These are phyloP conservation scores for Leccinellum luteum DNA, from an alignment of 768 basidiomycete genomes.

Conservation along the genomic window DNA sequence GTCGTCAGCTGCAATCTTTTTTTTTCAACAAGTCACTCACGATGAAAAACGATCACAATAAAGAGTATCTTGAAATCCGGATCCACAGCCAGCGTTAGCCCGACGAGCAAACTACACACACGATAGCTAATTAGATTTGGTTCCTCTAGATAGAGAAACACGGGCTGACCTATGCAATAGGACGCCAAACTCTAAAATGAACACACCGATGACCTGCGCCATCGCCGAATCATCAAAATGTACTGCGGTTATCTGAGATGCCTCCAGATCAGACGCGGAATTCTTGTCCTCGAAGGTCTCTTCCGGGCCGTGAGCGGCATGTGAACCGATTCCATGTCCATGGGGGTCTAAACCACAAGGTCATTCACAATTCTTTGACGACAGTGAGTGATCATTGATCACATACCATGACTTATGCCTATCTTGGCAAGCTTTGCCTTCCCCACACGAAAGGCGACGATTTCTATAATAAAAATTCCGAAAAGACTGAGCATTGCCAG, in stretches of 20 bases:
- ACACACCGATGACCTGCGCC: constrained; percentile 83
- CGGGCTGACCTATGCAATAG: constrained; percentile 65
- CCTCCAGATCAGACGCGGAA: constrained; percentile 29
- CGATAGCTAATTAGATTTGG: background rate
- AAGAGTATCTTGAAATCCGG: constrained; percentile 80
- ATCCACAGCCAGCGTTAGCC: constrained; percentile 90
- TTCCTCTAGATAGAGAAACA: background rate
- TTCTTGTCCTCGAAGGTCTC: constrained; percentile 14
- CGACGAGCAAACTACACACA: constrained; percentile 66
- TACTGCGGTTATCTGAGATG: background rate
- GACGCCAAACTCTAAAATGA: constrained; percentile 93
- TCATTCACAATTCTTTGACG: background rate
- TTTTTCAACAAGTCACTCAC: constrained; percentile 46
- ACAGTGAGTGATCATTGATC: background rate
- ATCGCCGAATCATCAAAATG: constrained; percentile 41
- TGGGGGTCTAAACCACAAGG: constrained; percentile 55
- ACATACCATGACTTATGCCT: constrained; percentile 60
- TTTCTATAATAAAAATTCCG: constrained; percentile 77
- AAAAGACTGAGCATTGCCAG: constrained; percentile 82
- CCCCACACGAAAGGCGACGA: constrained; percentile 87
- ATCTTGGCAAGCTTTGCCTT: constrained; percentile 64
- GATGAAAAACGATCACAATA: constrained; percentile 88
- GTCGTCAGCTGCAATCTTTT: background rate
- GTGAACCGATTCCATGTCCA: constrained; percentile 57
- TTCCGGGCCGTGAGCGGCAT: constrained; percentile 74